Evolutionary conservation across 139 green algal species (phyloP).

Genomic region (Dunaliella primolecta): DNA sequence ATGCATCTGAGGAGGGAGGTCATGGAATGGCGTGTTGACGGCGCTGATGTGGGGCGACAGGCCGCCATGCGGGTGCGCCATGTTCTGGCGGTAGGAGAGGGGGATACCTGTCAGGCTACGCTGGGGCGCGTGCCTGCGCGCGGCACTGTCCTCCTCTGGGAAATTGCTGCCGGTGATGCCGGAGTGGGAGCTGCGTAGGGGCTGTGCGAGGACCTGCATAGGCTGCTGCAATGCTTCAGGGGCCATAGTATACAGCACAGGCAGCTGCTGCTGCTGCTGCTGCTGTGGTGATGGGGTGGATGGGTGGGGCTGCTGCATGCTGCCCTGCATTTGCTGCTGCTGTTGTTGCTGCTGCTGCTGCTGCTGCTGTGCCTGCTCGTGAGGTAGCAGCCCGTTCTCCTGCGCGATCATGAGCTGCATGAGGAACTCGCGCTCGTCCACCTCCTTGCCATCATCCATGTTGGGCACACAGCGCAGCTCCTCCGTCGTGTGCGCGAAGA

Average conservation of each 20-base stretch:
- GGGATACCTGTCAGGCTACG: neutral
- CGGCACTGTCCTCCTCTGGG: neutral
- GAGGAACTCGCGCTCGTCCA: slow-evolving; percentile 37
- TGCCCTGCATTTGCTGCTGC: slow-evolving; percentile 9
- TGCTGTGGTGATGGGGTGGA: slow-evolving; percentile 6
- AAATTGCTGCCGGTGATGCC: neutral
- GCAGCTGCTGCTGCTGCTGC: slow-evolving; percentile 9
- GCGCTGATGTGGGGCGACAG: neutral
- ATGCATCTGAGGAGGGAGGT: neutral
- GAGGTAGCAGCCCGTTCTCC: slow-evolving; percentile 30
- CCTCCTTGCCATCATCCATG: slow-evolving; percentile 22
- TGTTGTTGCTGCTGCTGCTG: slow-evolving; percentile 6
- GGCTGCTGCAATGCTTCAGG: slow-evolving; percentile 6
- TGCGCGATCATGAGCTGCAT: slow-evolving; percentile 41
- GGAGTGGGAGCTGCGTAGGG: neutral
- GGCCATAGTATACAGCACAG: neutral
- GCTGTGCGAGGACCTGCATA: slow-evolving; percentile 11
- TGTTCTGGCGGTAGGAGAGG: neutral
- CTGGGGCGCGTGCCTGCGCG: neutral
- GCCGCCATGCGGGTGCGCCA: neutral
- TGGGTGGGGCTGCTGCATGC: no score
- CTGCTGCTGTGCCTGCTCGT: neutral
- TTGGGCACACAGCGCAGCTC: slow-evolving; percentile 44
- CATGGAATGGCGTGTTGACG: neutral
- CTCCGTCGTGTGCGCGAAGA: slow-evolving; percentile 50